These are phyloP conservation scores for Astrocystis sublimbata DNA, from an alignment of 495 filamentous ascomycete species.

Conservation along the genomic window DNA sequence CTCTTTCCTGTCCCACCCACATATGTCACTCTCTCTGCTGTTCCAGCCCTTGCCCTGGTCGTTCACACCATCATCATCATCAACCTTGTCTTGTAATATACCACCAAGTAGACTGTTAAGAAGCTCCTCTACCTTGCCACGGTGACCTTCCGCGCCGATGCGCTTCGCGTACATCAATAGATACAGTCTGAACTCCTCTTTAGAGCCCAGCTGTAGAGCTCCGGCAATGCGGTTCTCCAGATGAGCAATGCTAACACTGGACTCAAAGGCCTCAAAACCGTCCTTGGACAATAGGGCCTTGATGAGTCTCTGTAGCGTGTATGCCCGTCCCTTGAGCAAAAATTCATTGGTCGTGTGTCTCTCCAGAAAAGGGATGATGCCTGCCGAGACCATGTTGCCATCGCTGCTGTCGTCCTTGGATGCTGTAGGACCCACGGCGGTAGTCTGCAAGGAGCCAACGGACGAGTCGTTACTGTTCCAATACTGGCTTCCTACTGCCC, in stretches of 20 bases:
- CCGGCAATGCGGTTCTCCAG: slow-evolving; percentile 93
- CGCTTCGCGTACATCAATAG: slow-evolving; percentile 96
- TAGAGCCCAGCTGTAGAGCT: slow-evolving; percentile 77
- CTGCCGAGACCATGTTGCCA: slow-evolving; percentile 74
- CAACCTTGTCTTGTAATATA: slow-evolving; percentile 55
- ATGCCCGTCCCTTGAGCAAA: slow-evolving; percentile 86
- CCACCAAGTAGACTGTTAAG: slow-evolving; percentile 77
- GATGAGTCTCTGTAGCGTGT: slow-evolving; percentile 84
- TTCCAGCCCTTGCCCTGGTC: slow-evolving; percentile 55
- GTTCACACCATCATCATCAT: slow-evolving; percentile 51
- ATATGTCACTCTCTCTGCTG: slow-evolving; percentile 65
- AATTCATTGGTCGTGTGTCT: slow-evolving; percentile 92
- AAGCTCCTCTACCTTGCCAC: slow-evolving; percentile 88
- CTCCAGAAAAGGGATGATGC: slow-evolving; percentile 89
- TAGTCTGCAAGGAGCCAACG: slow-evolving; percentile 72
- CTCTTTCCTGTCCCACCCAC: slow-evolving; percentile 85
- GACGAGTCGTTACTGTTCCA: slow-evolving; percentile 95
- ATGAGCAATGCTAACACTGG: slow-evolving; percentile 88
- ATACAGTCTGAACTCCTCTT: slow-evolving; percentile 88
- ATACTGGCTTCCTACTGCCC: slow-evolving; percentile 96
- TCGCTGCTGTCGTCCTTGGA: slow-evolving; percentile 38
- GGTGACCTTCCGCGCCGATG: slow-evolving; percentile 83
- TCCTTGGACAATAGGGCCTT: slow-evolving; percentile 81
- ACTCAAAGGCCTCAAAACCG: slow-evolving; percentile 90
- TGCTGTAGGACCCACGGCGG: slow-evolving; percentile 56